phyloP scores from a whole-genome alignment of 768 basidiomycete genomes.

The Floccularia luteovirens region DNA sequence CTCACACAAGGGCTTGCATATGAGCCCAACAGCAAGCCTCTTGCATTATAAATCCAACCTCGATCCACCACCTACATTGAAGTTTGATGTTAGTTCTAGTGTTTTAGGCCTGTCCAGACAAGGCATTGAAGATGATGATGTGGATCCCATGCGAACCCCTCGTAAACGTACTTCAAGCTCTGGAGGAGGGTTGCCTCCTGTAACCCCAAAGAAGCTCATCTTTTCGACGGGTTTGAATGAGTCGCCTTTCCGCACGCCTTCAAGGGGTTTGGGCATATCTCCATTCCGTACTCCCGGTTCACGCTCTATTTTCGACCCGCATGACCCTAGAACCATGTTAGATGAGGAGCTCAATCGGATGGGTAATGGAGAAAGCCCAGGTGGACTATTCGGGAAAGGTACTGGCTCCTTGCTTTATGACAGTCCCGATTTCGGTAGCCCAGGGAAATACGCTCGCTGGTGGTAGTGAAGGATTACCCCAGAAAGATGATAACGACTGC shows the following conservation, averaged over 20 bases:
- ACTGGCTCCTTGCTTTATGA: slow-evolving; percentile 55
- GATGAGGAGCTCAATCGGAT: slow-evolving; percentile 67
- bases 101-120: slow-evolving; percentile 10
- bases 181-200: slow-evolving; percentile 16
- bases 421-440: slow-evolving; percentile 59
- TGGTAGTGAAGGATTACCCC: slow-evolving; percentile 27
- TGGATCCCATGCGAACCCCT: slow-evolving; percentile 29
- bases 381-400: slow-evolving; percentile 56
- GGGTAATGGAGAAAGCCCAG: slow-evolving; percentile 53
- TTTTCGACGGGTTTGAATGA: slow-evolving; percentile 28
- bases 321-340: slow-evolving; percentile 58
- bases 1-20: slow-evolving; percentile 60
- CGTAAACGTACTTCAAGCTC: slow-evolving; percentile 22
- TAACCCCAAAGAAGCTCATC: slow-evolving; percentile 28
- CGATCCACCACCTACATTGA: slow-evolving; percentile 48
- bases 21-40: slow-evolving; percentile 61
- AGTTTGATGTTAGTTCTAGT: slow-evolving; percentile 14
- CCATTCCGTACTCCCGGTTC: slow-evolving; percentile 42
- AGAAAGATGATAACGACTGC: no score
- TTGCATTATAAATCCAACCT: slow-evolving; percentile 64
- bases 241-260: slow-evolving; percentile 29
- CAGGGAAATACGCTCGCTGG: slow-evolving; percentile 45
- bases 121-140: slow-evolving; percentile 12
- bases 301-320: slow-evolving; percentile 56
- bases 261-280: slow-evolving; percentile 13